phyloP scores from a whole-genome alignment of 768 basidiomycete genomes.

The Suillus fuscotomentosus region DNA sequence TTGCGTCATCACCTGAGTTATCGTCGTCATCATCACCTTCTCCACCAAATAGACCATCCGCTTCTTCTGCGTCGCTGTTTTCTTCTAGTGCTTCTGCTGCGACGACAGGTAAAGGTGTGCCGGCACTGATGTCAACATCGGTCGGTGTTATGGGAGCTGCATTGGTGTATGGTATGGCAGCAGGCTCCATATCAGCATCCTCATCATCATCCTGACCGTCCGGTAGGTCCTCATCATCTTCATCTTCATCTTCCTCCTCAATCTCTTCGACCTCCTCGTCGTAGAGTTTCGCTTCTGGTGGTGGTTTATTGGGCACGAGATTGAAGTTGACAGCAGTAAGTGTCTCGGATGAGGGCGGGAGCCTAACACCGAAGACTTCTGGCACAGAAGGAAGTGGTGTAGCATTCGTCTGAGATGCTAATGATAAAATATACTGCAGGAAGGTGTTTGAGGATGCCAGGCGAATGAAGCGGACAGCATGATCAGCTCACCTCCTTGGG shows the following conservation, averaged over 20 bases:
- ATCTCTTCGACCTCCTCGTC: constrained; percentile 84
- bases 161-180: constrained; percentile 43
- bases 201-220: constrained; percentile 62
- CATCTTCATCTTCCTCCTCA: constrained; percentile 48
- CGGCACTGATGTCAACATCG: constrained; percentile 66
- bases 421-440: constrained; percentile 67
- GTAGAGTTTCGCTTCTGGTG: constrained; percentile 70
- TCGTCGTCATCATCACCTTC: constrained; percentile 67
- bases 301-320: constrained; percentile 80
- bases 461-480: constrained; percentile 1
- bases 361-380: constrained; percentile 82
- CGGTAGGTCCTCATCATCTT: constrained; percentile 21
- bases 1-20: constrained; percentile 54
- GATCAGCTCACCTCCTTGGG: constrained; percentile 75
- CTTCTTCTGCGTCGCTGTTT: constrained; percentile 74
- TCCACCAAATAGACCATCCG: constrained; percentile 69
- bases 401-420: constrained; percentile 83
- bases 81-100: constrained; percentile 48
- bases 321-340: constrained; percentile 84
- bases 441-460: background rate
- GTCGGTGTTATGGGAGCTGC: constrained; percentile 45
- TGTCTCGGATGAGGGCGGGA: constrained; percentile 68
- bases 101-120: constrained; percentile 31
- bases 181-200: constrained; percentile 69
- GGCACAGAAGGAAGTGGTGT: constrained; percentile 80